Evolutionary conservation across 2,329 filamentous ascomycete genomes (phyloP).

Genomic region (Blastomyces emzantsi): DNA sequence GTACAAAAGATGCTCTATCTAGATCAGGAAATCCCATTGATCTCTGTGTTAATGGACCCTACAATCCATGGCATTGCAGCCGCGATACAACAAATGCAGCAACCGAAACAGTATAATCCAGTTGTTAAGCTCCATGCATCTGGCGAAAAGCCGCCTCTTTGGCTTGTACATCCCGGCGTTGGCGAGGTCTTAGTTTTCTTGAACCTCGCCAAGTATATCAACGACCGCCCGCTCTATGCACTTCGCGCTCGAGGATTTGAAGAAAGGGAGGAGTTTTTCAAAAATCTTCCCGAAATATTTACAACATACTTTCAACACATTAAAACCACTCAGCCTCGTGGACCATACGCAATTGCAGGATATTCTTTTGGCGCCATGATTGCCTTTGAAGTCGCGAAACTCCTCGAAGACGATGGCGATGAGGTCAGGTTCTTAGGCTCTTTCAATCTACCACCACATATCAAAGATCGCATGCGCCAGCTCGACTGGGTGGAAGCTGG

Average conservation of each 20-base stretch:
- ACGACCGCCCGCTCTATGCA: constrained; percentile 40
- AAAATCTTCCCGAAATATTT: constrained; percentile 33
- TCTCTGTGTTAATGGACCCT: constrained; percentile 30
- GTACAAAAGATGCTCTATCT: constrained; percentile 25
- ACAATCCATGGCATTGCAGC: constrained; percentile 23
- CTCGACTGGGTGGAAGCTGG: constrained; percentile 31
- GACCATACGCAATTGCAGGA: constrained; percentile 46
- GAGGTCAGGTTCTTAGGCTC: constrained; percentile 35
- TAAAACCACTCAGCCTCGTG: constrained; percentile 36
- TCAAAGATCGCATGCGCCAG: constrained; percentile 35
- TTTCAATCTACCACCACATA: constrained; percentile 42
- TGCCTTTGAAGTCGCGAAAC: constrained; percentile 44
- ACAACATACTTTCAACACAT: constrained; percentile 36
- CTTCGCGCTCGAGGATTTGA: constrained; percentile 40
- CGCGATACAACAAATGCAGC: constrained; percentile 18
- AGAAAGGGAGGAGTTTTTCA: constrained; percentile 31
- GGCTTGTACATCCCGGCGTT: constrained; percentile 32
- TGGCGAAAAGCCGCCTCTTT: constrained; percentile 25
- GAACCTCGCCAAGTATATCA: constrained; percentile 25
- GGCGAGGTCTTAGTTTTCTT: constrained; percentile 36
- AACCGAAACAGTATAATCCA: constrained; percentile 22
- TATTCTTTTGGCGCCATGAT: constrained; percentile 45
- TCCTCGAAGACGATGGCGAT: constrained; percentile 30
- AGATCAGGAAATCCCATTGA: constrained; percentile 30
- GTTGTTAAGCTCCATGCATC: constrained; percentile 23